A percentile compares a stretch with the other conserved stretches of the same genome.
Evolutionary conservation across 352 stramenopile species (phyloP).

Genomic region (Albugo laibachii): DNA sequence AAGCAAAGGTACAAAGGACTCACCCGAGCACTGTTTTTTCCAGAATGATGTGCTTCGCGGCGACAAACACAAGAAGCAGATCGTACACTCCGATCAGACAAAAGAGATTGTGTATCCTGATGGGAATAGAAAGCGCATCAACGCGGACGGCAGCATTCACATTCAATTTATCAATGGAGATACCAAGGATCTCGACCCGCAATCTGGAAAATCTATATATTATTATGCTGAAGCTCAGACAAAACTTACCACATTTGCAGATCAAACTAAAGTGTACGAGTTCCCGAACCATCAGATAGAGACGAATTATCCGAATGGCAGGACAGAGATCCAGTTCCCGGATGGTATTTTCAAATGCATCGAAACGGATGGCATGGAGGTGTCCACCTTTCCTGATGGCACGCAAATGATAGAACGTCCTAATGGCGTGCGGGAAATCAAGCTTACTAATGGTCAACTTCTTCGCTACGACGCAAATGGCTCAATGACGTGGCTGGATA

Average conservation of each 20-base stretch:
- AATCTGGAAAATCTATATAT: slow-evolving; percentile 83
- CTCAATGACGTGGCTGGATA: slow-evolving; percentile 28
- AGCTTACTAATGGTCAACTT: slow-evolving; percentile 40
- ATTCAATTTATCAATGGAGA: slow-evolving; percentile 93
- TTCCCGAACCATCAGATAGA: slow-evolving; percentile 93
- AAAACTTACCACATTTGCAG: slow-evolving; percentile 85
- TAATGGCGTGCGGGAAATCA: slow-evolving; percentile 58
- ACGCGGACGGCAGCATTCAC: slow-evolving; percentile 67
- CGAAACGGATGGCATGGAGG: slow-evolving; percentile 44
- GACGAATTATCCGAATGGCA: slow-evolving; percentile 81
- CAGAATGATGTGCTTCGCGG: neutral
- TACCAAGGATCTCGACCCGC: slow-evolving; percentile 76
- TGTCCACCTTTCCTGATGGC: slow-evolving; percentile 64
- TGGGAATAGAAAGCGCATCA: slow-evolving; percentile 86
- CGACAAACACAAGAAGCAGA: slow-evolving; percentile 8
- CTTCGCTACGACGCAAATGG: slow-evolving; percentile 62
- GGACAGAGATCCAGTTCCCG: slow-evolving; percentile 87
- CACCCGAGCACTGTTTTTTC: neutral
- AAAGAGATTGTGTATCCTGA: slow-evolving; percentile 77
- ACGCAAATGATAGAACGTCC: slow-evolving; percentile 61
- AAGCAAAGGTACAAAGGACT: neutral
- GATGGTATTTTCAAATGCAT: slow-evolving; percentile 87
- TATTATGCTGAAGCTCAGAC: slow-evolving; percentile 87
- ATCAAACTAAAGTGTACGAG: slow-evolving; percentile 90
- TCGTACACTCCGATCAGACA: slow-evolving; percentile 37